Base-by-base conservation (phyloP, 306 rosid genomes). In the Mucuna pruriens region DNA sequence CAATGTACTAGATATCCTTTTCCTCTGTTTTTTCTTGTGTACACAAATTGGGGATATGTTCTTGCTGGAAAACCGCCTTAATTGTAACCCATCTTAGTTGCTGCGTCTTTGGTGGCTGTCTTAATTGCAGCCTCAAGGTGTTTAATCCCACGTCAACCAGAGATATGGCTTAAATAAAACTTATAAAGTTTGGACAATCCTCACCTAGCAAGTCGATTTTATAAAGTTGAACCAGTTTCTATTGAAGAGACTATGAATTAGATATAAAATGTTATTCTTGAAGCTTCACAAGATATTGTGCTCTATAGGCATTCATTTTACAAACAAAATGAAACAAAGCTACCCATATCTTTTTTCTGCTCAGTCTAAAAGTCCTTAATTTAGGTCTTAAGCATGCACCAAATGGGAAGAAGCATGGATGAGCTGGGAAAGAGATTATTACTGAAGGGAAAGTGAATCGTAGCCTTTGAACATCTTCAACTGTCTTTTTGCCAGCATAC, bases 381-480 rank as follows among this genome's bases (percentile, higher is more conserved):
- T 38, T 38, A 38, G 5, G 40, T 38, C 40, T 4, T 2, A 38
- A 38, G 7, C 40, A 38, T 38, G 40, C 40, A 60, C 70, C 69
- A 25, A 42, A 61, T 1, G 42, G 55, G 54, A 29, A 75, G 9
- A 55, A 44, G 71, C 45, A 60, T 31, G 68, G 13, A 29, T 29
- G 20, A 42, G 48, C 13, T 63, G 40, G 55, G 42, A 42, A 75
- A 36, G 69, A 80, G 86, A 82, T 74, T 58, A 81, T 87, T 92
- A 94, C 98, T 1, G 90, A 89, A 7, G 98, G 97, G 77, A 94
- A 94, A 71, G 94, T 85, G 57, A 81, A 76, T 12, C 91, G 86
- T 49, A 94, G 92, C 79, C 94, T 89, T 77, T 91, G 92, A 81
- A 94, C 94, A 64, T 97, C 92, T 71, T 92, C 97, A 45, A 75